Evolutionary conservation across 1,284 basidiomycete species (phyloP).

Genomic region (Leccinum fallax): DNA sequence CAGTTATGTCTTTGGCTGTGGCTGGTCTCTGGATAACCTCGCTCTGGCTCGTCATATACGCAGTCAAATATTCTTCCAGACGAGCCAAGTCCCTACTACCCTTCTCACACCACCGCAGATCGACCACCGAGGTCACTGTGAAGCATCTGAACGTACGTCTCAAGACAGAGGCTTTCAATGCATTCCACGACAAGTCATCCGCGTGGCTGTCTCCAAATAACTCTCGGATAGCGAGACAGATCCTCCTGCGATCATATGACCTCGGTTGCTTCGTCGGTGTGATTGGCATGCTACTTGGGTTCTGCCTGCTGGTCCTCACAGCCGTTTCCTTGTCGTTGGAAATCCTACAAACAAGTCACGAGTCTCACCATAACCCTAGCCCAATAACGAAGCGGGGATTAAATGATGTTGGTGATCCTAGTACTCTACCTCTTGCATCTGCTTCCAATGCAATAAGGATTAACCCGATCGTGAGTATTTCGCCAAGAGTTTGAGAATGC

Average conservation of each 20-base stretch:
- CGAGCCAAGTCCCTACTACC: constrained; percentile 27
- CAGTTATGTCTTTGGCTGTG: constrained; percentile 23
- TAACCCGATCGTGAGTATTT: constrained; percentile 48
- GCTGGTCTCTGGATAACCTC: constrained; percentile 24
- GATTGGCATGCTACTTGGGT: constrained; percentile 51
- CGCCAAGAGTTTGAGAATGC: not conserved
- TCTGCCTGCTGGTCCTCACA: constrained; percentile 46
- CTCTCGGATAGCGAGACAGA: constrained; percentile 22
- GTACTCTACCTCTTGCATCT: constrained; percentile 10
- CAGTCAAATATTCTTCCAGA: constrained; percentile 23
- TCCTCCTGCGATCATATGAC: constrained; percentile 48
- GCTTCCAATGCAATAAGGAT: constrained; percentile 27
- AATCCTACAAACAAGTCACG: constrained; percentile 13
- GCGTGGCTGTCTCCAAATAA: constrained; percentile 31
- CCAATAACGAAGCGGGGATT: constrained; percentile 22
- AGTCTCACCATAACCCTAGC: not conserved
- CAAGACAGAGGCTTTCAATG: constrained; percentile 57
- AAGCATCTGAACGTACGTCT: constrained; percentile 48
- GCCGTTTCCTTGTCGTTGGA: constrained; percentile 25
- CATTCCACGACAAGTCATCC: constrained; percentile 48
- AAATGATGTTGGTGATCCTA: not conserved
- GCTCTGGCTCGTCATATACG: constrained; percentile 31
- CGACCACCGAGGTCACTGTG: constrained; percentile 25
- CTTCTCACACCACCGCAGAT: constrained; percentile 22
- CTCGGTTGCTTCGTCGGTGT: constrained; percentile 49